phyloP scores from a whole-genome alignment of 192 early-diverging fungal species.

The Rhizophagus prolifer region DNA sequence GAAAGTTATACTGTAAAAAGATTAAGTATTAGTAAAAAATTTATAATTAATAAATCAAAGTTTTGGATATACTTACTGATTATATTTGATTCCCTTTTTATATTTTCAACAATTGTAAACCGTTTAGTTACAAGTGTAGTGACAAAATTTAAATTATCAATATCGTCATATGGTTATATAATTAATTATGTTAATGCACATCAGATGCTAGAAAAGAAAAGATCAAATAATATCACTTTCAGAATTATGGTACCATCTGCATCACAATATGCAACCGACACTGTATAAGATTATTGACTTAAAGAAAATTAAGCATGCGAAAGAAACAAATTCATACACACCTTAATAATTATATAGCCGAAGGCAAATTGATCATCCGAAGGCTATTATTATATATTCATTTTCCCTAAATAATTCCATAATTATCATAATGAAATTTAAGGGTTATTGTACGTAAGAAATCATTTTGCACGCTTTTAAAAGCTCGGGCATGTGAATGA shows the following conservation, averaged over 20 bases:
- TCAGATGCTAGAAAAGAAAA: no score
- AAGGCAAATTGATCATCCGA: not conserved
- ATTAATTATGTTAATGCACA: not conserved
- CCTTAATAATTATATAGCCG: constrained; percentile 36
- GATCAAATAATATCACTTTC: no score
- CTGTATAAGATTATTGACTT: constrained; percentile 35
- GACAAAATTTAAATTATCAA: constrained; percentile 73
- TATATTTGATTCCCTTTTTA: constrained; percentile 52
- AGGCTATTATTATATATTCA: no score
- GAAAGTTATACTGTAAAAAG: not conserved
- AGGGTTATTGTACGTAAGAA: no score
- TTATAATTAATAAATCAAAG: constrained; percentile 30
- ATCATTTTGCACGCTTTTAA: no score
- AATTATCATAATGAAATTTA: no score
- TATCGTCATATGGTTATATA: constrained; percentile 61
- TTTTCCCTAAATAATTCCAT: no score
- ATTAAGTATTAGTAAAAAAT: constrained; percentile 27
- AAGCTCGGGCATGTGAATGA: no score
- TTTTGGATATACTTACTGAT: not conserved
- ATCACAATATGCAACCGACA: constrained; percentile 54
- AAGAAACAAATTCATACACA: constrained; percentile 19
- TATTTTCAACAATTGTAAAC: constrained; percentile 58
- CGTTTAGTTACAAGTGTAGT: constrained; percentile 57
- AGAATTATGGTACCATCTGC: constrained; percentile 48
- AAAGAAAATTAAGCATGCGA: not conserved